phyloP scores from a whole-genome alignment of 2,329 filamentous ascomycete genomes.

The Claviceps pusilla region DNA sequence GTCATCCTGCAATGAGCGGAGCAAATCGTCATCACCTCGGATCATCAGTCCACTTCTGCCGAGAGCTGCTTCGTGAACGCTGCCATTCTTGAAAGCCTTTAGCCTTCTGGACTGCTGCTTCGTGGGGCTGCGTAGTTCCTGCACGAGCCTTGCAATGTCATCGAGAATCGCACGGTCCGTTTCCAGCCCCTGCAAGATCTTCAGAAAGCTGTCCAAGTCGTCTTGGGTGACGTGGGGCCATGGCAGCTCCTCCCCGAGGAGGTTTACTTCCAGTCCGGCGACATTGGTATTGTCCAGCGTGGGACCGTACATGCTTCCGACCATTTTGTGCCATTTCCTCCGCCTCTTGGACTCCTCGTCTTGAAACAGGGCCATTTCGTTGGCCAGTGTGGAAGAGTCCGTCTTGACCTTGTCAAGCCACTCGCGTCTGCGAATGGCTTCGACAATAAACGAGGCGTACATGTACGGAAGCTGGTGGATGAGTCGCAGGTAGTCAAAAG shows the following conservation, averaged over 20 bases:
- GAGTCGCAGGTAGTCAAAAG: slow-evolving; percentile 65
- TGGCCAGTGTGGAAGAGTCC: slow-evolving; percentile 74
- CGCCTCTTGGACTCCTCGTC: slow-evolving; percentile 84
- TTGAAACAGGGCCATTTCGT: slow-evolving; percentile 83
- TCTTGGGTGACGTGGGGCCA: slow-evolving; percentile 68
- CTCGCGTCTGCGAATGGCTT: slow-evolving; percentile 72
- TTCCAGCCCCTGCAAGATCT: slow-evolving; percentile 47
- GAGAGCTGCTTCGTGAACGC: slow-evolving; percentile 76
- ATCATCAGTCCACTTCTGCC: slow-evolving; percentile 76
- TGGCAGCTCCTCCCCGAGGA: slow-evolving; percentile 60
- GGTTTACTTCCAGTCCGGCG: slow-evolving; percentile 68
- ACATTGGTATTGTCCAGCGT: slow-evolving; percentile 54
- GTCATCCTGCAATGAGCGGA: slow-evolving; percentile 64
- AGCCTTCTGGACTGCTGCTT: slow-evolving; percentile 75
- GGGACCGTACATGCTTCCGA: slow-evolving; percentile 61
- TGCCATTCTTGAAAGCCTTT: slow-evolving; percentile 93
- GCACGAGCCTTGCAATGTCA: slow-evolving; percentile 61
- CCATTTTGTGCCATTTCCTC: slow-evolving; percentile 77
- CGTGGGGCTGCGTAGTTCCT: slow-evolving; percentile 66
- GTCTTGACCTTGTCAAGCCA: slow-evolving; percentile 84
- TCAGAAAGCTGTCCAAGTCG: slow-evolving; percentile 62
- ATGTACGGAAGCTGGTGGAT: slow-evolving; percentile 75
- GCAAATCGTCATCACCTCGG: slow-evolving; percentile 73
- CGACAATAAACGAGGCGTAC: slow-evolving; percentile 77
- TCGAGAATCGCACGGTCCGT: slow-evolving; percentile 51